These are phyloP conservation scores for Eimeria sp. DNA, from an alignment of 169 alveolate species.

Conservation along the genomic window DNA sequence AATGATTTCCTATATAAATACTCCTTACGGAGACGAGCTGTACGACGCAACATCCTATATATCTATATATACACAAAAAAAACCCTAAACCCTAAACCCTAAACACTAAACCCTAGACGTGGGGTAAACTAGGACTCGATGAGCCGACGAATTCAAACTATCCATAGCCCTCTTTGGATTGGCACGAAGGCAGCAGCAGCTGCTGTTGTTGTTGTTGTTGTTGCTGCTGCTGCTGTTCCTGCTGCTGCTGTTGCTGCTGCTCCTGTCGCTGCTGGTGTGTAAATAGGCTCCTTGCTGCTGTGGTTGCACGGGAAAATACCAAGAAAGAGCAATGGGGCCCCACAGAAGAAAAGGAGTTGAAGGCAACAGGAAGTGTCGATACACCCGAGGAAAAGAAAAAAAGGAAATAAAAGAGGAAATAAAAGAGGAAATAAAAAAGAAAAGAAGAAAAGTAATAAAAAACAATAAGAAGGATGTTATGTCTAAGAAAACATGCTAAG, in stretches of 20 bases:
- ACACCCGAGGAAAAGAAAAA: not conserved
- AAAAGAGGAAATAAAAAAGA: not conserved
- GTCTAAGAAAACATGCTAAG: not conserved
- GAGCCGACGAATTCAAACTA: too few relatives aligned
- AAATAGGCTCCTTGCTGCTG: not conserved
- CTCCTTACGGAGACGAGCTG: conserved; percentile 97
- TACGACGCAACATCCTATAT: conserved; percentile 95
- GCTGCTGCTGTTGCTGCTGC: not conserved
- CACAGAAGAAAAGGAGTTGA: not conserved
- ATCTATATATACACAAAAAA: too few relatives aligned
- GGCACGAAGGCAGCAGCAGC: not conserved
- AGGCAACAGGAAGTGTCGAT: not conserved
- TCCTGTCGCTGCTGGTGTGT: not conserved
- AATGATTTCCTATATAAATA: conserved; percentile 95
- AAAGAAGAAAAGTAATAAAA: not conserved
- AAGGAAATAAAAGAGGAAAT: not conserved
- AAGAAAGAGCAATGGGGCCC: not conserved
- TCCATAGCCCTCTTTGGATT: not conserved
- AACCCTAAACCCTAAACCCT: conserved; percentile 8
- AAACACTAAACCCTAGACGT: conserved; percentile 19
- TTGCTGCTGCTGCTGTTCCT: not conserved
- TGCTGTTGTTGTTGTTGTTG: not conserved
- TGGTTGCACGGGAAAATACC: too few relatives aligned
- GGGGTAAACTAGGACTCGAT: too few relatives aligned
- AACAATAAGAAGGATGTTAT: not conserved